Conservation (phyloP, 192 early-diverging fungal genomes). For the Allomyces javanicus region DNA sequence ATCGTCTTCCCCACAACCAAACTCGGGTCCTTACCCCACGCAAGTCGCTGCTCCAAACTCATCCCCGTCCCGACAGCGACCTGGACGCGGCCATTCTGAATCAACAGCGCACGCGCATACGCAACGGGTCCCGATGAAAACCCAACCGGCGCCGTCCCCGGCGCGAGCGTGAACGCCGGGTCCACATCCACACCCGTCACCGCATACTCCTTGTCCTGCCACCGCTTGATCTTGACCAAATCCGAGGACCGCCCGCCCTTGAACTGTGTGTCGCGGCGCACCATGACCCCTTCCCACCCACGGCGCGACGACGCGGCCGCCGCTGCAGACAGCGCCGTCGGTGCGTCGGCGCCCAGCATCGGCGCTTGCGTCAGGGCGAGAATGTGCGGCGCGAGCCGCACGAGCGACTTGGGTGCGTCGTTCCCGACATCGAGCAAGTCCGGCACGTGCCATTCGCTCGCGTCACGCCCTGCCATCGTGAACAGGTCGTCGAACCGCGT, state of each 20-base stretch:
- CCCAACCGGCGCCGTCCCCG: conserved; percentile 14
- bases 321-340: too few relatives aligned
- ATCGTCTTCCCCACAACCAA: conserved; percentile 26
- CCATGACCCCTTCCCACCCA: conserved; percentile 35
- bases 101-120: background rate
- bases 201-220: conserved; percentile 26
- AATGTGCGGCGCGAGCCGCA: too few relatives aligned
- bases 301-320: background rate
- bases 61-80: conserved; percentile 35
- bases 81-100: conserved; percentile 9
- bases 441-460: conserved; percentile 9
- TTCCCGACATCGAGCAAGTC: conserved; percentile 13
- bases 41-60: conserved; percentile 16
- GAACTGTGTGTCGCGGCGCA: conserved; percentile 23
- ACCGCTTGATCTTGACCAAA: conserved; percentile 30
- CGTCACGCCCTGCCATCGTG: conserved; percentile 9
- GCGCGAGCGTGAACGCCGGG: conserved; percentile 16
- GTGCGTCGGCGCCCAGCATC: too few relatives aligned
- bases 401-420: conserved; percentile 2
- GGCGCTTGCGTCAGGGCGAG: too few relatives aligned
- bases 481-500: background rate
- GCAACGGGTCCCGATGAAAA: conserved; percentile 5
- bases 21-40: conserved; percentile 19
- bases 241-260: conserved; percentile 32
- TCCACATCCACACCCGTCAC: conserved; percentile 22